Percentiles rank a stretch among this genome's conserved stretches.
These are phyloP conservation scores for Circinella umbellata DNA, from an alignment of 371 early-diverging fungal genomes.

Conservation along the genomic window DNA sequence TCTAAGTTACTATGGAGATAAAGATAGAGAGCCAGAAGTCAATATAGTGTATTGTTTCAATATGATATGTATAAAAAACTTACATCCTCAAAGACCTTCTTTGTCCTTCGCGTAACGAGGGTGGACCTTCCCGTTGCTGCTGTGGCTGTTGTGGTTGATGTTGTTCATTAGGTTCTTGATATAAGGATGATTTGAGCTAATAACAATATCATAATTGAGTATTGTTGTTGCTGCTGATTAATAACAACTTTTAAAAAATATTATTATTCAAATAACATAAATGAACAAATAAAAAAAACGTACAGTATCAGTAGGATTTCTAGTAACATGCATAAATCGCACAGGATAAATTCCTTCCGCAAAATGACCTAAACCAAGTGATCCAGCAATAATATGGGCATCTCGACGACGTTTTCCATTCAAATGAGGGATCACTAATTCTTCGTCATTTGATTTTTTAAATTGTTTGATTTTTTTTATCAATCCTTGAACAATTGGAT, in stretches of 20 bases:
- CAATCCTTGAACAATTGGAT: constrained; percentile 68
- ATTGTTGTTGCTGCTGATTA: too few species aligned
- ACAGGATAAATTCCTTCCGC: constrained; percentile 59
- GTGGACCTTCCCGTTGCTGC: too few species aligned
- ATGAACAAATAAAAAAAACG: neutral
- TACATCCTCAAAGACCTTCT: neutral
- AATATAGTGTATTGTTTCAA: too few species aligned
- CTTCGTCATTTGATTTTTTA: constrained; percentile 63
- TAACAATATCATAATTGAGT: neutral
- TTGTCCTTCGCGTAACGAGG: neutral
- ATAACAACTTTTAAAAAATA: too few species aligned
- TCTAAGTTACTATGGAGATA: too few species aligned
- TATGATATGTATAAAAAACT: neutral
- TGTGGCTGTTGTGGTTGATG: neutral
- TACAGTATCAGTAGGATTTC: constrained; percentile 22
- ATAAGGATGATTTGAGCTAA: neutral
- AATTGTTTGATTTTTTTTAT: constrained; percentile 74
- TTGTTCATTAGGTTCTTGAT: neutral
- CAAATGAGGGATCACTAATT: constrained; percentile 61
- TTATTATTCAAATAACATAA: too few species aligned
- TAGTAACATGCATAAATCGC: constrained; percentile 43
- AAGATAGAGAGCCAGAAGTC: too few species aligned
- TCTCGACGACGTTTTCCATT: constrained; percentile 55
- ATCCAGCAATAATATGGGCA: constrained; percentile 64
- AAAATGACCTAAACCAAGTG: constrained; percentile 56